Conservation (phyloP, 331 rosid species). For the Dryas integrifolia region DNA sequence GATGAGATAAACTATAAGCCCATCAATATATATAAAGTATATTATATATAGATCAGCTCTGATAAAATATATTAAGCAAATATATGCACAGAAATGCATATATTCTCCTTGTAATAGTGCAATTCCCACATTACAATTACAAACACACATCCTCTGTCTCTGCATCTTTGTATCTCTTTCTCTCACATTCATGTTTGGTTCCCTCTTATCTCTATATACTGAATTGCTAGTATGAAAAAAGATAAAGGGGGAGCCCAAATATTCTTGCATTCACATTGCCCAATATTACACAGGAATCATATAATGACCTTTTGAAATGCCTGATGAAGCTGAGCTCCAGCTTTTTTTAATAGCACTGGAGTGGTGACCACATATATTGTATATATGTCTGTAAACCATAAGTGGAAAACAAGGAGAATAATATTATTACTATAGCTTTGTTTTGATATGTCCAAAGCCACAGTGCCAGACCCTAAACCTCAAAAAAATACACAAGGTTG, state of each 20-base stretch:
- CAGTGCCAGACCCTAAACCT: slow-evolving; percentile 1
- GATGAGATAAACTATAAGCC: too few relatives aligned
- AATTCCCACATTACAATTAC: too few relatives aligned
- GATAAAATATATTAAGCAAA: too few relatives aligned
- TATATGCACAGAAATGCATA: too few relatives aligned
- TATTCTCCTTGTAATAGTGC: too few relatives aligned
- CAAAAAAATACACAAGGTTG: background rate
- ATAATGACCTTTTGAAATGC: background rate
- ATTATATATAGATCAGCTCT: too few relatives aligned
- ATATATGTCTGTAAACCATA: background rate
- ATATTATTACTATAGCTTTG: background rate
- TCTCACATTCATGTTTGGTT: too few relatives aligned
- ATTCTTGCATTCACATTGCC: background rate
- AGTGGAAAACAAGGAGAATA: background rate
- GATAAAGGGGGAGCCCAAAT: background rate
- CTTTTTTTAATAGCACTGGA: background rate
- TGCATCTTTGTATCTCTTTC: too few relatives aligned
- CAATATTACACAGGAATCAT: background rate
- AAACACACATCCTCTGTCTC: too few relatives aligned
- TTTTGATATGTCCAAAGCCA: background rate
- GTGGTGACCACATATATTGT: background rate
- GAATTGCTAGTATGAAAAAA: background rate
- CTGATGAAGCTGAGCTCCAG: background rate
- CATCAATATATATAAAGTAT: too few relatives aligned
- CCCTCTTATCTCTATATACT: too few relatives aligned